These are phyloP conservation scores for Candida quercuum DNA, from an alignment of 805 yeast genomes.

Conservation along the genomic window DNA sequence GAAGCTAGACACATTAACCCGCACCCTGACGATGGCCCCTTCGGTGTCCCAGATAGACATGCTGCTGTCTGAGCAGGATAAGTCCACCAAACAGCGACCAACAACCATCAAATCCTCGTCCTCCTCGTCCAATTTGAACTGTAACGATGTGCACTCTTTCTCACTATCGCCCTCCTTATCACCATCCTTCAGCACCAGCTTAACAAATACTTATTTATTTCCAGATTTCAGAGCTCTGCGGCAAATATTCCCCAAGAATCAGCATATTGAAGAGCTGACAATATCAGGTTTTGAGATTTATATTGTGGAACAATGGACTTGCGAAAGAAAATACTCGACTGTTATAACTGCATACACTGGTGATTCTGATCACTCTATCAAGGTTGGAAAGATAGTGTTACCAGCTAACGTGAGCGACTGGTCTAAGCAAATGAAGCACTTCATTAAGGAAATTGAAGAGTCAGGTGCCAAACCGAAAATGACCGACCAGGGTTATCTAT, in stretches of 20 bases:
- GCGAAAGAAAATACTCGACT: constrained; percentile 59
- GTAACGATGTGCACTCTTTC: too few species aligned
- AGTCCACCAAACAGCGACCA: too few species aligned
- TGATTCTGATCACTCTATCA: constrained; percentile 55
- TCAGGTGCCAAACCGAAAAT: constrained; percentile 66
- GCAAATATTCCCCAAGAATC: constrained; percentile 35
- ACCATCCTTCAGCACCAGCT: neutral
- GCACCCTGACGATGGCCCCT: too few species aligned
- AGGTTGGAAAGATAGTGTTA: constrained; percentile 55
- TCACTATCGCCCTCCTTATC: neutral
- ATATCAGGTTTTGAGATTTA: constrained; percentile 82
- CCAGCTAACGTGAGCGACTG: constrained; percentile 28
- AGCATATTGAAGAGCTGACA: constrained; percentile 40
- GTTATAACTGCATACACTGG: constrained; percentile 85
- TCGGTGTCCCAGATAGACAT: too few species aligned
- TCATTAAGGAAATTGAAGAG: constrained; percentile 60
- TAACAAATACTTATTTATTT: constrained; percentile 28
- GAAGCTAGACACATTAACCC: too few species aligned
- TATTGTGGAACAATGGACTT: constrained; percentile 92
- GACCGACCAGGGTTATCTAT: constrained; percentile 55
- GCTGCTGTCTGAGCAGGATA: too few species aligned
- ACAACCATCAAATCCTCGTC: neutral
- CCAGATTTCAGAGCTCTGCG: constrained; percentile 57
- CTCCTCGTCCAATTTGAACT: neutral
- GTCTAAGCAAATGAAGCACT: constrained; percentile 43